Conservation (phyloP, 495 filamentous ascomycete genomes). For the Cairneyella variabilis region DNA sequence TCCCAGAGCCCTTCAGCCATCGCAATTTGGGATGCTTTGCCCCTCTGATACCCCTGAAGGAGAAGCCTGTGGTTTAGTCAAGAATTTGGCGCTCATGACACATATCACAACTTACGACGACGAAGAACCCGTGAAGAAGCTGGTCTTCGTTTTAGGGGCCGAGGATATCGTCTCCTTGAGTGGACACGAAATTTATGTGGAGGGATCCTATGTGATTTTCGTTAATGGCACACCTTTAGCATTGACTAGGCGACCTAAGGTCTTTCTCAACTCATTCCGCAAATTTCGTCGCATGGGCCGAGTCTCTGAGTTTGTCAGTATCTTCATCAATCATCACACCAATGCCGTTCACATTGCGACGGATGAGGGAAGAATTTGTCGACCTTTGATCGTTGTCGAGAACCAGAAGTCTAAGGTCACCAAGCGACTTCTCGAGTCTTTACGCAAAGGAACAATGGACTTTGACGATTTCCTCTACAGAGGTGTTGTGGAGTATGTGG, state of each 20-base stretch:
- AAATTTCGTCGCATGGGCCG: constrained; percentile 79
- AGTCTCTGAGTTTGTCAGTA: constrained; percentile 91
- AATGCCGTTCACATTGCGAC: constrained; percentile 91
- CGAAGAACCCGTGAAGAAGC: constrained; percentile 76
- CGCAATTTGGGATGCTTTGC: constrained; percentile 97
- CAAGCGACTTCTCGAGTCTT: constrained; percentile 65
- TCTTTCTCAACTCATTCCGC: constrained; percentile 79
- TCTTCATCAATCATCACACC: constrained; percentile 91
- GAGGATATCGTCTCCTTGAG: constrained; percentile 69
- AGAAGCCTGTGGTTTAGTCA: constrained; percentile 95
- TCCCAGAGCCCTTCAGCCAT: constrained; percentile 91
- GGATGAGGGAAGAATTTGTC: constrained; percentile 92
- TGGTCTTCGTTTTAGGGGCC: constrained; percentile 74
- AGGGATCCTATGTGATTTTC: constrained; percentile 84
- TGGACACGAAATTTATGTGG: constrained; percentile 77
- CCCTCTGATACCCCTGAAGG: constrained; percentile 97
- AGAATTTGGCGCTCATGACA: constrained; percentile 98
- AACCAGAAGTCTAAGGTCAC: constrained; percentile 76
- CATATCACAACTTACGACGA: constrained; percentile 97
- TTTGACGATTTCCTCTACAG: constrained; percentile 91
- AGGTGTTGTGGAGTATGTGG: constrained; percentile 91
- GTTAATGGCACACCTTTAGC: constrained; percentile 93
- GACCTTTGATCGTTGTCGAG: constrained; percentile 91
- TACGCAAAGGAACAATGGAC: constrained; percentile 74
- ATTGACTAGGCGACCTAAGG: constrained; percentile 74